Evolutionary conservation across 208 protist species (phyloP), one percentile per base, ranked within the genome.

Genomic region (Crithidia acanthocephali): DNA sequence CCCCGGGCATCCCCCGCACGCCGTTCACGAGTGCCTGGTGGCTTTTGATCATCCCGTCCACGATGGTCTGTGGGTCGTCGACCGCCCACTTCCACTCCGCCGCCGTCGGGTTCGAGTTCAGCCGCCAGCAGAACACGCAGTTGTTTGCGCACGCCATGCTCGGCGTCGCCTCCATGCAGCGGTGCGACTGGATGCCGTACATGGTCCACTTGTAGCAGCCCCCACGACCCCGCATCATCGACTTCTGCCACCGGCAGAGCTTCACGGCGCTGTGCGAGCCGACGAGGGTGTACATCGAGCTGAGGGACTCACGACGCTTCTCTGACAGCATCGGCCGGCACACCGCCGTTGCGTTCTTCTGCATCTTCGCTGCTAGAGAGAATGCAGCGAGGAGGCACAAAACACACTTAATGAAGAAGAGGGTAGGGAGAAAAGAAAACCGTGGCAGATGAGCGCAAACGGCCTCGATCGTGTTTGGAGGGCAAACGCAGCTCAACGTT

Each of bases 191-290:
- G 70, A 99, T 98, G 65, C 98, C 98, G 79, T 99, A 99, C 88
- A 99, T 98, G 8, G 96, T 98, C 88, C 98, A 98, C 80, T 99
- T 99, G 87, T 99, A 99, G 81, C 97, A 99, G 1, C 97, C 97
- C 37, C 98, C 98, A 8, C 97, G 70, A 18, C 97, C 98, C 10
- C 97, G 91, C 78, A 99, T 86, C 95, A 98, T 98, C 27, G 95
- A 95, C 84, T 99, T 99, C 50, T 98, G 98, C 97, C 97, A 99
- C 16, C 98, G 83, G 77, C 97, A 99, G 44, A 99, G 79, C 82
- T 99, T 99, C 44, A 99, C 97, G 4, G 97, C 98, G 51, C 90
- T 98, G 84, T 99, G 98, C 16, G 85, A 93, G 13, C 97, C 97
- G 8, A 98, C 91, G 2, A 98, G 76, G 22, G 80, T 86, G 79